Evolutionary conservation across 129 eudicot genomes (phyloP).

Genomic region (Silybum marianum): DNA sequence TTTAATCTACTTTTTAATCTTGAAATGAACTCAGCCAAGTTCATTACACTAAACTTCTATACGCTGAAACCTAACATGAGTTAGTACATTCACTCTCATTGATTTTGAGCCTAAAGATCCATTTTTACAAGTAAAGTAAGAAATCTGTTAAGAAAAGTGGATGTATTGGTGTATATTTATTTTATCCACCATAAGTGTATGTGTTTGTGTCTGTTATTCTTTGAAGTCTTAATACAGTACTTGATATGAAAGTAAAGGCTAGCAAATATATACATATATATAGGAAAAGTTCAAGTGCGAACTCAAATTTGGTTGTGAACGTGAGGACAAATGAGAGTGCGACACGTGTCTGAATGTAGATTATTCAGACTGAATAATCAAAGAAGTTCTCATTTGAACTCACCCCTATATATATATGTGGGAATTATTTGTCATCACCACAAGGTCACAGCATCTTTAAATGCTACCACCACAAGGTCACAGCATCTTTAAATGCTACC

Average conservation of each 20-base stretch:
- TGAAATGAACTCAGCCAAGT: background rate
- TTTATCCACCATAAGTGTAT: background rate
- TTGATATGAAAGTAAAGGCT: background rate
- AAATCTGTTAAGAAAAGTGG: background rate
- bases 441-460: slow-evolving; percentile 3
- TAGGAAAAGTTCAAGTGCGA: no score
- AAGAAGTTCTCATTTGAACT: no score
- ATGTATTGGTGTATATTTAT: background rate
- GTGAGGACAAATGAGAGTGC: no score
- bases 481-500: background rate
- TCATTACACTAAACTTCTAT: no score
- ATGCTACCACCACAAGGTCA: background rate
- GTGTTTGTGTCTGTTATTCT: background rate
- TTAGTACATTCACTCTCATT: no score
- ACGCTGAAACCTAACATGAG: no score
- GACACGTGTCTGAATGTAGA: no score
- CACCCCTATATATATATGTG: no score
- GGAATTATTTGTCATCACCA: background rate
- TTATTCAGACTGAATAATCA: no score
- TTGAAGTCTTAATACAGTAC: background rate
- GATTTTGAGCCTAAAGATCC: no score
- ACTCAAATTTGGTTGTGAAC: no score
- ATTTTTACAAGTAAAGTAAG: background rate
- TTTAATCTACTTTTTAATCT: background rate
- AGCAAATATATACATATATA: background rate